These are phyloP conservation scores for Lasiodiplodia sp. DNA, from an alignment of 2,329 filamentous ascomycete genomes.

Conservation along the genomic window DNA sequence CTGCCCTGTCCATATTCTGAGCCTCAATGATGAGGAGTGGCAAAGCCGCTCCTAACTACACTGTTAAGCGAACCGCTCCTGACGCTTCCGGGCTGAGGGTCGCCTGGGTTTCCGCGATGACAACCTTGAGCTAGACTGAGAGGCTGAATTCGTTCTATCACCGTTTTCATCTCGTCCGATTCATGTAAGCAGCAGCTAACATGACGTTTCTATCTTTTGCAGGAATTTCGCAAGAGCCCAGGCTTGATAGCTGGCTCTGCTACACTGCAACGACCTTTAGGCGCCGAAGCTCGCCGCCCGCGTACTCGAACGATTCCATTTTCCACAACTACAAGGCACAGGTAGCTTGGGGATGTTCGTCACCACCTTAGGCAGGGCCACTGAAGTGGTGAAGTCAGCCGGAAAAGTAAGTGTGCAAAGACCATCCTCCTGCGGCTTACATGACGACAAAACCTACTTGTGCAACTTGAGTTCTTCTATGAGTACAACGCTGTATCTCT, in stretches of 20 bases:
- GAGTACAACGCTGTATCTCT: too few species aligned
- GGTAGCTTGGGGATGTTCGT: fast-evolving
- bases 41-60: neutral
- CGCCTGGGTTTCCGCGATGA: neutral
- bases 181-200: neutral
- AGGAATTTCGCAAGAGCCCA: neutral
- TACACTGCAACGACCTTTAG: too few species aligned
- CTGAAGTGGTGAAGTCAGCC: too few species aligned
- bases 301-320: too few species aligned
- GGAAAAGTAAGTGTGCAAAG: neutral
- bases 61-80: neutral
- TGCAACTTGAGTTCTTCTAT: too few species aligned
- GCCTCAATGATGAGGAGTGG: neutral
- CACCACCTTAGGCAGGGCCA: too few species aligned
- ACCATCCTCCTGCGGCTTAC: neutral
- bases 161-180: too few species aligned
- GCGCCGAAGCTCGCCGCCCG: too few species aligned
- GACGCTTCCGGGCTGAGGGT: neutral
- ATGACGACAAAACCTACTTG: neutral
- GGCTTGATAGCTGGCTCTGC: too few species aligned
- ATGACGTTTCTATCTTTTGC: neutral
- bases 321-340: too few species aligned
- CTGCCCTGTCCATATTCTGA: neutral
- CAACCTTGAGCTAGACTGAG: neutral
- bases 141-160: neutral